A percentile compares a stretch with the other conserved stretches of the same genome.
Conservation (phyloP, 208 protist species). For the Trypanosoma boissoni region DNA sequence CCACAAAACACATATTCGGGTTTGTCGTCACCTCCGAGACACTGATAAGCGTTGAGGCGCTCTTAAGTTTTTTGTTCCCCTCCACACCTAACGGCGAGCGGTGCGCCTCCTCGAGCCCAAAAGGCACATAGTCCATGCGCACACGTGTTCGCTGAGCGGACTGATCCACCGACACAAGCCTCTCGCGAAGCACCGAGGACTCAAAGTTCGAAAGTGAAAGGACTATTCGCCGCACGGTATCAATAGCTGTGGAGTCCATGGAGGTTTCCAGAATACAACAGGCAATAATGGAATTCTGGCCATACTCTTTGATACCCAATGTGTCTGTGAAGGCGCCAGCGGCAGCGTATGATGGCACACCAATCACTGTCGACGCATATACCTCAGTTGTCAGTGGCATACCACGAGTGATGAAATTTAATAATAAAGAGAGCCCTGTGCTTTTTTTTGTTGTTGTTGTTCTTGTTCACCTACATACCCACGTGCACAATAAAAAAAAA, state of each 20-base stretch:
- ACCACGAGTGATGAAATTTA: neutral
- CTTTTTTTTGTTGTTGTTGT: neutral
- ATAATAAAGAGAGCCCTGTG: neutral
- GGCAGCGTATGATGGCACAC: slow-evolving; percentile 31
- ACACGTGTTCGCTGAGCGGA: slow-evolving; percentile 1
- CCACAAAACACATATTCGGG: slow-evolving; percentile 52
- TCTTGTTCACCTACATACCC: neutral
- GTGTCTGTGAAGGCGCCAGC: slow-evolving; percentile 30
- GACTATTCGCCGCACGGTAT: slow-evolving; percentile 34
- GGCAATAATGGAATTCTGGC: slow-evolving; percentile 21
- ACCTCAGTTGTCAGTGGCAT: slow-evolving; percentile 14
- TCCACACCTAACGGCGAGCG: slow-evolving; percentile 42
- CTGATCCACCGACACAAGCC: slow-evolving; percentile 21
- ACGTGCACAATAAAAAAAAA: slow-evolving; percentile 1
- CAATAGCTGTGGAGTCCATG: slow-evolving; percentile 14
- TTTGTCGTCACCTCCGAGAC: slow-evolving; percentile 35
- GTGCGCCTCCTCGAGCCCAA: slow-evolving; percentile 19
- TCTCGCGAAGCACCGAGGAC: slow-evolving; percentile 43
- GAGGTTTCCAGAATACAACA: slow-evolving; percentile 47
- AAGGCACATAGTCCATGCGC: slow-evolving; percentile 44
- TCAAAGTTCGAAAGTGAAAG: slow-evolving; percentile 24
- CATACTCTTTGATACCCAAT: slow-evolving; percentile 36
- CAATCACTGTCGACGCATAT: slow-evolving; percentile 38
- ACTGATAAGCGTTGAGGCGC: slow-evolving; percentile 22
- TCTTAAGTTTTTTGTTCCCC: slow-evolving; percentile 18